These are phyloP conservation scores for Leptomonas pyrrhocoris DNA, from an alignment of 208 protist species.

Conservation along the genomic window DNA sequence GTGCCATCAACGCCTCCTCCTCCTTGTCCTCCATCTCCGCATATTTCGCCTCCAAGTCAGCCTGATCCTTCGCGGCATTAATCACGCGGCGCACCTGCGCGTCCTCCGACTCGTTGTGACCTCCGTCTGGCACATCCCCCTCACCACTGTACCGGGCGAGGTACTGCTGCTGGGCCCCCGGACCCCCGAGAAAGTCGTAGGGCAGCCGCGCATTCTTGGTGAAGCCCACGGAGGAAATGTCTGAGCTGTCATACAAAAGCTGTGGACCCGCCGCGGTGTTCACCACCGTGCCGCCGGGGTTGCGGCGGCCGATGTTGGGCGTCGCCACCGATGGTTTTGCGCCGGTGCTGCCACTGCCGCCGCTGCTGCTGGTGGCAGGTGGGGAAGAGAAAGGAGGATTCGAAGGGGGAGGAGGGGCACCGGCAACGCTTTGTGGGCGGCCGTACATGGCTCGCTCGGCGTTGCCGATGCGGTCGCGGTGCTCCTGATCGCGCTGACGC, in stretches of 20 bases:
- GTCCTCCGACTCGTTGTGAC: constrained; percentile 38
- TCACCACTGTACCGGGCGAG: constrained; percentile 5
- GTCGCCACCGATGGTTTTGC: not conserved
- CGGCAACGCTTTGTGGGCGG: not conserved
- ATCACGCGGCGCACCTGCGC: constrained; percentile 52
- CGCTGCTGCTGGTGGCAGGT: not conserved
- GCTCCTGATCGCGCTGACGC: constrained; percentile 45
- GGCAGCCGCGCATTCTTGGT: constrained; percentile 36
- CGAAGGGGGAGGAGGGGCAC: not conserved
- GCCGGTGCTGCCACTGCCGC: not conserved
- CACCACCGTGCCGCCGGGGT: constrained; percentile 49
- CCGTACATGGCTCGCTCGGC: constrained; percentile 28
- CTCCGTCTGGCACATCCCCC: constrained; percentile 8
- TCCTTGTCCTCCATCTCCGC: constrained; percentile 50
- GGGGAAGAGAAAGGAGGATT: no score
- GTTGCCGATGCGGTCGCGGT: constrained; percentile 38
- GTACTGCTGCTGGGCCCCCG: constrained; percentile 34
- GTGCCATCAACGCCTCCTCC: constrained; percentile 49
- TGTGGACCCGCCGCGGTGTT: constrained; percentile 51
- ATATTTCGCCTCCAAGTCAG: constrained; percentile 54
- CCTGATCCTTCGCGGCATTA: constrained; percentile 48
- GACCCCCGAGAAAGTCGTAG: constrained; percentile 60
- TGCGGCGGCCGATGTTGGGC: constrained; percentile 9
- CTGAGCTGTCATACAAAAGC: constrained; percentile 72
- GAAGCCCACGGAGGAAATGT: constrained; percentile 81